phyloP scores from a whole-genome alignment of 2,329 filamentous ascomycete genomes.

The Thielaviopsis ethacetica region DNA sequence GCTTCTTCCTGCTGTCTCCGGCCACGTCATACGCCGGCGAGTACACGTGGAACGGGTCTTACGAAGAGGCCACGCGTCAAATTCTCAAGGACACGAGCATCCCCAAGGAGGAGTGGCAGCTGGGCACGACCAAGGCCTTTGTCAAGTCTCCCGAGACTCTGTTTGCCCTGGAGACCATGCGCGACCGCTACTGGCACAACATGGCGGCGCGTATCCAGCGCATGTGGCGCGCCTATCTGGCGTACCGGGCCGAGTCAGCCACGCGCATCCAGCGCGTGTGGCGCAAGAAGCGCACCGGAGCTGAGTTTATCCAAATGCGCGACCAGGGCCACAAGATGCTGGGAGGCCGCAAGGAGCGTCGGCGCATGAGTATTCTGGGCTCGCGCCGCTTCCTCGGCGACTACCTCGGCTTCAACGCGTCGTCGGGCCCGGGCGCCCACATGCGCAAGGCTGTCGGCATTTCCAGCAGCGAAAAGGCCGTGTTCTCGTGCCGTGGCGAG shows the following conservation, averaged over 20 bases:
- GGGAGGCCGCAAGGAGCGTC: slow-evolving; percentile 72
- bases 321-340: slow-evolving; percentile 77
- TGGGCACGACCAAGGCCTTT: slow-evolving; percentile 93
- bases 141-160: slow-evolving; percentile 96
- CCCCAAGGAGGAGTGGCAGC: slow-evolving; percentile 86
- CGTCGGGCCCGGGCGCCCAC: slow-evolving; percentile 61
- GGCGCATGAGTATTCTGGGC: slow-evolving; percentile 79
- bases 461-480: slow-evolving; percentile 51
- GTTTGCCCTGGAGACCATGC: slow-evolving; percentile 93
- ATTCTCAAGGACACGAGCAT: slow-evolving; percentile 96
- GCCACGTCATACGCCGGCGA: slow-evolving; percentile 93
- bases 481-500: slow-evolving; percentile 88
- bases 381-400: slow-evolving; percentile 88
- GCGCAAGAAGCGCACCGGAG: slow-evolving; percentile 80
- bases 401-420: slow-evolving; percentile 77
- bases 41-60: slow-evolving; percentile 86
- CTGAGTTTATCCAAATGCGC: slow-evolving; percentile 74
- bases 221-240: slow-evolving; percentile 90
- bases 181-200: slow-evolving; percentile 97
- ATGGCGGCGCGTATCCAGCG: slow-evolving; percentile 97
- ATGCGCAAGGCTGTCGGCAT: slow-evolving; percentile 62
- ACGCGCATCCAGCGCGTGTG: slow-evolving; percentile 91
- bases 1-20: slow-evolving; percentile 88
- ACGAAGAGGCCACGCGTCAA: slow-evolving; percentile 73
- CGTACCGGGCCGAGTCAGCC: slow-evolving; percentile 82